A percentile compares a stretch with the other conserved stretches of the same genome.
These are phyloP conservation scores for Ulmus americana DNA, from an alignment of 331 rosid genomes.

Conservation along the genomic window DNA sequence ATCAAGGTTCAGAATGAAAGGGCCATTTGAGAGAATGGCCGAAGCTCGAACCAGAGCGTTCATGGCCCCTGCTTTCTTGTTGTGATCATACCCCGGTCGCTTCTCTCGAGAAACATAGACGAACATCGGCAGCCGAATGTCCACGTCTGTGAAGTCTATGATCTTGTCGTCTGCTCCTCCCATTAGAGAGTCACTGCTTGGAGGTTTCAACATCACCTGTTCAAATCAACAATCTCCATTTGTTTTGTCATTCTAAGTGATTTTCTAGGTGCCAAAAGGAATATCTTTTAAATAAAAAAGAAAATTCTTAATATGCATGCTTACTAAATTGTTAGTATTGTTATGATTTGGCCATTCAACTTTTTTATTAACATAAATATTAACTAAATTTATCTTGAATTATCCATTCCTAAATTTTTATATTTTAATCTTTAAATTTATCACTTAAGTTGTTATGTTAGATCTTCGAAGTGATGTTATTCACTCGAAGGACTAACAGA, in stretches of 20 bases:
- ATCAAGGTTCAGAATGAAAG: slow-evolving; percentile 84
- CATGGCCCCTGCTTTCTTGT: slow-evolving; percentile 97
- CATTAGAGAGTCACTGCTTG: slow-evolving; percentile 55
- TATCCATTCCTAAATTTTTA: no score
- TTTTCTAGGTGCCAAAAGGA: background rate
- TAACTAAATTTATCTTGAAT: no score
- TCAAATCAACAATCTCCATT: background rate
- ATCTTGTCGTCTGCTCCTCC: slow-evolving; percentile 61
- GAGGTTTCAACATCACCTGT: slow-evolving; percentile 87
- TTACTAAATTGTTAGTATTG: no score
- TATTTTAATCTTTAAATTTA: no score
- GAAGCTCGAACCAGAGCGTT: slow-evolving; percentile 83
- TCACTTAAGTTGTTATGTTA: no score
- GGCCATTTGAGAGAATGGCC: slow-evolving; percentile 74
- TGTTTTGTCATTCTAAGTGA: background rate
- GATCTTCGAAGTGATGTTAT: no score
- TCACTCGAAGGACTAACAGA: no score
- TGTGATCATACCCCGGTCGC: slow-evolving; percentile 86
- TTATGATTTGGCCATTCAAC: no score
- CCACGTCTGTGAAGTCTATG: slow-evolving; percentile 65
- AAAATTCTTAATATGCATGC: no score
- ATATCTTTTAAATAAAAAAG: no score
- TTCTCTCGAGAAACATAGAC: slow-evolving; percentile 82
- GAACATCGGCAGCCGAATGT: slow-evolving; percentile 71
- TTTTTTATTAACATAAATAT: no score